Percentiles rank a stretch among this genome's conserved stretches.
Evolutionary conservation across 176 grass and related monocot species (phyloP).

Genomic region (bread wheat (Triticum aestivum)): DNA sequence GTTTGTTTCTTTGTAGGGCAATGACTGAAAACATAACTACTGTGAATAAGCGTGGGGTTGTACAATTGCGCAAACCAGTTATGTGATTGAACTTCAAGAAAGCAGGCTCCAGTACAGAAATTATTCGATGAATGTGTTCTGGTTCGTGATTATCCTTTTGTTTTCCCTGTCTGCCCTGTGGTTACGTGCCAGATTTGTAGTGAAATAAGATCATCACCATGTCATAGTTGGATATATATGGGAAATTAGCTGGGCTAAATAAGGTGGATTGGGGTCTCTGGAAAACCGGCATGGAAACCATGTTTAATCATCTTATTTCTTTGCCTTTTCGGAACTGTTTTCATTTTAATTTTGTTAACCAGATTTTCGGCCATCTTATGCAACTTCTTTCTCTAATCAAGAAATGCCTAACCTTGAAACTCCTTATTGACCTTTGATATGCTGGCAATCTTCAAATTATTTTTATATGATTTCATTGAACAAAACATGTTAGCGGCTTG

Average conservation of each 20-base stretch:
- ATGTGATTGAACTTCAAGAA: neutral
- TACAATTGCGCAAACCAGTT: neutral
- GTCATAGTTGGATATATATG: conserved; percentile 18
- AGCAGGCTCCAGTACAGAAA: conserved; percentile 9
- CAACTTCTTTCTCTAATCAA: neutral
- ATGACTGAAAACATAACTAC: conserved; percentile 12
- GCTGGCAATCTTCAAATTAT: neutral
- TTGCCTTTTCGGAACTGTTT: neutral
- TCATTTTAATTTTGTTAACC: neutral
- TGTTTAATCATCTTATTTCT: neutral
- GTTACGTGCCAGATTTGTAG: conserved; percentile 5
- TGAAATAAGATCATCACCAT: conserved; percentile 19
- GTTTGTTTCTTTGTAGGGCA: conserved; percentile 25
- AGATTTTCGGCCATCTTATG: neutral
- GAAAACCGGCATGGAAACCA: neutral
- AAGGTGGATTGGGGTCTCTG: neutral
- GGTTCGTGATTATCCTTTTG: neutral
- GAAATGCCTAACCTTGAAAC: neutral
- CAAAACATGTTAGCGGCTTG: neutral
- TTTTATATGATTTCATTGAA: neutral
- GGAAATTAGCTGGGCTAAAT: neutral
- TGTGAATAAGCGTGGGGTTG: conserved; percentile 31
- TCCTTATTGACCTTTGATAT: neutral
- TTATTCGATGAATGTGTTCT: conserved; percentile 6
- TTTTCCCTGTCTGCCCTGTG: conserved; percentile 3